These are phyloP conservation scores for Tetradesmus obliquus DNA, from an alignment of 139 green algal species.

Conservation along the genomic window DNA sequence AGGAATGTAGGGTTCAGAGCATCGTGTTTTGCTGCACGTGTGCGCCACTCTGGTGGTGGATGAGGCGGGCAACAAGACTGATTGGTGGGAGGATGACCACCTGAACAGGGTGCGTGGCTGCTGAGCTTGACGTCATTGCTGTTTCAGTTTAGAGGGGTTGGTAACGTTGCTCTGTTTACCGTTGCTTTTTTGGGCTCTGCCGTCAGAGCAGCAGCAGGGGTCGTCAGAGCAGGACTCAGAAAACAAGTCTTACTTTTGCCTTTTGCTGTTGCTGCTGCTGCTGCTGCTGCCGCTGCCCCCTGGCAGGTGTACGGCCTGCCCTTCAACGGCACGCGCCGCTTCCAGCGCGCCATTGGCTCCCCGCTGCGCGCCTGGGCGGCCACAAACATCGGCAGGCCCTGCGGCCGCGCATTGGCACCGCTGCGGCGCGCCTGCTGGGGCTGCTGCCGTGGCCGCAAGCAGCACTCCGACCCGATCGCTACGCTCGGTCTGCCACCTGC, in stretches of 20 bases:
- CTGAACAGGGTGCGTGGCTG: slow-evolving; percentile 42
- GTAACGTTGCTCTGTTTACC: not conserved
- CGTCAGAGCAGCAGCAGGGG: too few species aligned
- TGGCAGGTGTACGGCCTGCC: slow-evolving; percentile 65
- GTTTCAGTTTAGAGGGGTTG: too few species aligned
- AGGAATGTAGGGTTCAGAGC: too few species aligned
- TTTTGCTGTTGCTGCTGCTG: too few species aligned
- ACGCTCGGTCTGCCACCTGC: slow-evolving; percentile 1
- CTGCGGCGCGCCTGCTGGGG: not conserved
- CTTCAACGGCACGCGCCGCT: slow-evolving; percentile 57
- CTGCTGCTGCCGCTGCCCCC: not conserved
- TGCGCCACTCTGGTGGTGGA: slow-evolving; percentile 20
- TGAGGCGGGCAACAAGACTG: not conserved
- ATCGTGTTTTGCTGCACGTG: slow-evolving; percentile 49
- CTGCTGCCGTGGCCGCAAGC: not conserved
- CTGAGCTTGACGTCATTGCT: too few species aligned
- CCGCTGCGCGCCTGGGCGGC: not conserved
- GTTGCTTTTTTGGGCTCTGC: too few species aligned
- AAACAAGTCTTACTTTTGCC: too few species aligned
- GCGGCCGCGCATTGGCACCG: not conserved
- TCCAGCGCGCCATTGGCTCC: slow-evolving; percentile 12
- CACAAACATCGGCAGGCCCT: not conserved
- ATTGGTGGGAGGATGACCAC: slow-evolving; percentile 57
- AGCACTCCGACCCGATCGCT: not conserved
- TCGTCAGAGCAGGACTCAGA: too few species aligned